Conservation (phyloP, 2,329 filamentous ascomycete species). For the Arthrobotrys pseudoclavata region DNA sequence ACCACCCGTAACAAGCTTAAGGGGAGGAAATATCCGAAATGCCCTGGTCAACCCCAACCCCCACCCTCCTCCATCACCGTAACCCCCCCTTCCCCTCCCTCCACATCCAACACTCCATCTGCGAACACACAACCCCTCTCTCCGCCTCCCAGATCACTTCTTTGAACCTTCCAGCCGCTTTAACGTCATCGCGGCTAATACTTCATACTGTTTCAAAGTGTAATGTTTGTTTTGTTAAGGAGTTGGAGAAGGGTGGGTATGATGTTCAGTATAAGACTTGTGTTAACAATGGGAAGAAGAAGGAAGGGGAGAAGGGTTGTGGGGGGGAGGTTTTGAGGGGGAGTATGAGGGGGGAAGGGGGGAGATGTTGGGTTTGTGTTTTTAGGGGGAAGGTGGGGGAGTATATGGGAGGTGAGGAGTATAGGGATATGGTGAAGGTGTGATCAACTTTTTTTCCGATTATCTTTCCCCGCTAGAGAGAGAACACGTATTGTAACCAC, state of each 20-base stretch:
- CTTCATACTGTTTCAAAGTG: slow-evolving; percentile 30
- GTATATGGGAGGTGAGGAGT: neutral
- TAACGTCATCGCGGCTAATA: slow-evolving; percentile 15
- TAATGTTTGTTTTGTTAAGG: neutral
- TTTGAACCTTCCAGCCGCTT: slow-evolving; percentile 10
- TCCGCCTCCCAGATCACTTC: slow-evolving; percentile 1
- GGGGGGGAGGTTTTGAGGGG: slow-evolving; percentile 21
- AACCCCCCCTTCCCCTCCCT: slow-evolving; percentile 27
- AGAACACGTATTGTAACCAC: no score
- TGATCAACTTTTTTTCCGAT: neutral
- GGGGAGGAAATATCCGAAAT: neutral
- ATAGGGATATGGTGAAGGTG: neutral
- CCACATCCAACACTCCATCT: slow-evolving; percentile 40
- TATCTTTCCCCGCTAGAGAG: no score
- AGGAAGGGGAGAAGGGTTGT: neutral
- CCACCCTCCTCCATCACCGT: slow-evolving; percentile 34
- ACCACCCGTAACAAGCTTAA: no score
- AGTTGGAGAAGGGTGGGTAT: slow-evolving; percentile 10
- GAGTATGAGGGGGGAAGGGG: slow-evolving; percentile 4
- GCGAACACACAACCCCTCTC: slow-evolving; percentile 19
- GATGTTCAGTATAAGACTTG: slow-evolving; percentile 29
- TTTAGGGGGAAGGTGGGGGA: slow-evolving; percentile 29
- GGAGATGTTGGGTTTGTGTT: slow-evolving; percentile 40
- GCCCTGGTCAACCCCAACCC: neutral
- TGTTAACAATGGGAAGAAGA: neutral